These are phyloP conservation scores for Plectosphaerella sp. DNA, from an alignment of 2,329 filamentous ascomycete genomes.

Conservation along the genomic window DNA sequence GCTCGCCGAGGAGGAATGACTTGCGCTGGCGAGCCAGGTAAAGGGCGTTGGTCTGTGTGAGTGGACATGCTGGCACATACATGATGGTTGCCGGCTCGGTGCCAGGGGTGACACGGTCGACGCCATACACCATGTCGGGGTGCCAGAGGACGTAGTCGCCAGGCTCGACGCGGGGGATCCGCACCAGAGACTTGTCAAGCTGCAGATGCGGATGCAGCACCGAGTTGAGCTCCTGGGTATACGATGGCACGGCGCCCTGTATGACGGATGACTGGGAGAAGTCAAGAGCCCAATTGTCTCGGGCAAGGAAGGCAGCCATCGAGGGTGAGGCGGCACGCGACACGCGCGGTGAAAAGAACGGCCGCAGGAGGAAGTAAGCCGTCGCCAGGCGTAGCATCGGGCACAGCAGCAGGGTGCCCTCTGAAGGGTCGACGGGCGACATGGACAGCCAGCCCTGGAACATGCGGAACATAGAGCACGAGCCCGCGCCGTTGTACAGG, in stretches of 20 bases:
- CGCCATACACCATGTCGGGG: conserved; percentile 65
- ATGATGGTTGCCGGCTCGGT: conserved; percentile 22
- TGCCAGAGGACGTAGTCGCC: conserved; percentile 78
- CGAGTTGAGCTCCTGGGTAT: conserved; percentile 65
- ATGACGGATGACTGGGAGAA: conserved; percentile 43
- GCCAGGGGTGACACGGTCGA: conserved; percentile 43
- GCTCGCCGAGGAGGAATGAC: conserved; percentile 33
- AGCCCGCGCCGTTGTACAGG: conserved; percentile 53
- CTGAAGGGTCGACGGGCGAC: conserved; percentile 54
- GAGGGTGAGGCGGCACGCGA: conserved; percentile 27
- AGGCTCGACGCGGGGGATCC: conserved; percentile 62
- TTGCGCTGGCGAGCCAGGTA: conserved; percentile 52
- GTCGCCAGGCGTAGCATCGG: conserved; percentile 60
- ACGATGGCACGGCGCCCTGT: conserved; percentile 67
- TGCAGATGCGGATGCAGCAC: conserved; percentile 70
- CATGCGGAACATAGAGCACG: conserved; percentile 55
- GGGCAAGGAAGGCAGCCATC: conserved; percentile 31
- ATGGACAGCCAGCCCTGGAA: conserved; percentile 54
- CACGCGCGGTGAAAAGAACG: conserved; percentile 58
- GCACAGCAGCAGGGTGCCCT: conserved; percentile 71
- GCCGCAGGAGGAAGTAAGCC: conserved; percentile 72
- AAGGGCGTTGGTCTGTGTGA: conserved; percentile 54
- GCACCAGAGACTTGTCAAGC: conserved; percentile 63
- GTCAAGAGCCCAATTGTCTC: conserved; percentile 53
- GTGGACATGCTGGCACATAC: conserved; percentile 35